Evolutionary conservation across 2,329 filamentous ascomycete species (phyloP), one percentile per base, ranked within the genome.

Genomic region (Venturia aucupariae): DNA sequence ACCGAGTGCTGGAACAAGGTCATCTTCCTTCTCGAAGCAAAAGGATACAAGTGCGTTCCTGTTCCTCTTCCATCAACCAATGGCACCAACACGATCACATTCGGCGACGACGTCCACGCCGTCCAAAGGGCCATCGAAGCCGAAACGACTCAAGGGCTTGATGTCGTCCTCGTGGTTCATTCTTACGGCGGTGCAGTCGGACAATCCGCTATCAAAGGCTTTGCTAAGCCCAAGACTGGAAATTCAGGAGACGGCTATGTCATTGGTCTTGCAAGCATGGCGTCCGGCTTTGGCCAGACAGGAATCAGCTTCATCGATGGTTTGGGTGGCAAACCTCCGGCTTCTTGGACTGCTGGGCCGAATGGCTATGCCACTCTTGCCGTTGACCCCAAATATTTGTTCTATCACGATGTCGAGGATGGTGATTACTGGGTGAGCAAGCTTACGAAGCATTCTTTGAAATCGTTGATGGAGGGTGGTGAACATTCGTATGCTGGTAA

Each of bases 341-440:
- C 80, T 0, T 64, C 66, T 1, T 82, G 78, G 77, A 69, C 70
- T 0, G 68, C 73, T 0, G 75, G 81, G 60, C 68, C 66, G 1
- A 79, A 73, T 0, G 80, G 80, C 4, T 77, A 74, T 51, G 77
- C 77, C 0, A 75, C 75, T 0, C 63, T 83, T 4, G 69, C 73
- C 19, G 68, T 66, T 27, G 67, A 76, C 22, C 70, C 78, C 0
- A 67, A 74, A 7, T 71, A 80, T 6, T 66, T 82, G 2, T 79
- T 83, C 65, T 84, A 83, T 65, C 79, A 82, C 66, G 81, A 84
- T 68, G 65, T 83, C 0, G 74, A 77, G 0, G 80, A 83, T 62
- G 78, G 71, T 0, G 70, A 76, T 3, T 71, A 71, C 48, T 81
- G 80, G 77, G 74, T 75, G 1, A 69, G 68, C 0, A 74, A 76